phyloP scores from a whole-genome alignment of 2,329 filamentous ascomycete species.

The Bipolaris sorokiniana region DNA sequence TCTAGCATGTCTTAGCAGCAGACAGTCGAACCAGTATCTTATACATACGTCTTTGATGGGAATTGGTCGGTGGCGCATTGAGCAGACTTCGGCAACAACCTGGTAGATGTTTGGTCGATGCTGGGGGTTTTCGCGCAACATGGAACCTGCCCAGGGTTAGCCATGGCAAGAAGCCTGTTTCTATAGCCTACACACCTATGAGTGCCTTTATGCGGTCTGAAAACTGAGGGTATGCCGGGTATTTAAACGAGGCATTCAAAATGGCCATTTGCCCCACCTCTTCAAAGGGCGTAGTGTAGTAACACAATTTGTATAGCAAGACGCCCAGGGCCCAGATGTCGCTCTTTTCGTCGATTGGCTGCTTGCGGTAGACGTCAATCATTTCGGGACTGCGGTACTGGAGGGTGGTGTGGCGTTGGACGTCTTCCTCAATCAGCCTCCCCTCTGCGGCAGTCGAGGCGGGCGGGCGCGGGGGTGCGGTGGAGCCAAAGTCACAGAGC shows the following conservation, averaged over 20 bases:
- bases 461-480: slow-evolving; percentile 81
- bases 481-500: slow-evolving; percentile 96
- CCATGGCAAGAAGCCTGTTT: not conserved
- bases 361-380: slow-evolving; percentile 96
- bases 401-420: slow-evolving; percentile 94
- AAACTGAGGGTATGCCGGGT: slow-evolving; percentile 84
- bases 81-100: slow-evolving; percentile 82
- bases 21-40: not conserved
- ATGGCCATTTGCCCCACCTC: slow-evolving; percentile 98
- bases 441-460: slow-evolving; percentile 88
- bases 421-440: slow-evolving; percentile 91
- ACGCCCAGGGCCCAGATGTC: slow-evolving; percentile 98
- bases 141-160: slow-evolving; percentile 67
- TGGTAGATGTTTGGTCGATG: slow-evolving; percentile 92
- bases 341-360: slow-evolving; percentile 97
- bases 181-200: slow-evolving; percentile 69
- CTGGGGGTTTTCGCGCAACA: slow-evolving; percentile 84
- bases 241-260: slow-evolving; percentile 92
- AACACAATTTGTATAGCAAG: slow-evolving; percentile 95
- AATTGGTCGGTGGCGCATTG: slow-evolving; percentile 84
- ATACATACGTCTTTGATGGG: slow-evolving; percentile 81
- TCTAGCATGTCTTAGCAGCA: slow-evolving; percentile 47
- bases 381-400: slow-evolving; percentile 98
- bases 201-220: slow-evolving; percentile 88
- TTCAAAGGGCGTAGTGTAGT: slow-evolving; percentile 98